Percentiles rank a stretch among this genome's conserved stretches.
Evolutionary conservation across 2,329 filamentous ascomycete species (phyloP).

Genomic region (Botrytis galanthina): DNA sequence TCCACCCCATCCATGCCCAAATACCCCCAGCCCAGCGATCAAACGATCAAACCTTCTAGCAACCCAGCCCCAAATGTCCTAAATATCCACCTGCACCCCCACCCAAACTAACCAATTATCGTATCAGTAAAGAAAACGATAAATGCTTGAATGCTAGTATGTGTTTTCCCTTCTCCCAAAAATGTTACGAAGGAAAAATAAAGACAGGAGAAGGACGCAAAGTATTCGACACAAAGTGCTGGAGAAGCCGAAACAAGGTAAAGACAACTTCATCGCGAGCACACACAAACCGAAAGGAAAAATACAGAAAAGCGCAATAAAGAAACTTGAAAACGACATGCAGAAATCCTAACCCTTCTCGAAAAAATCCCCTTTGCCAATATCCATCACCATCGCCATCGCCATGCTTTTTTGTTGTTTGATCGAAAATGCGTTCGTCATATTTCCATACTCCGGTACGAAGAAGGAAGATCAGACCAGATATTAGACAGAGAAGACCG

Average conservation of each 20-base stretch:
- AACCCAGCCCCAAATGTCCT: conserved; percentile 16
- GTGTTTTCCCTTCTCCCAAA: conserved; percentile 14
- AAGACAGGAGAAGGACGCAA: conserved; percentile 14
- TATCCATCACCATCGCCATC: conserved; percentile 20
- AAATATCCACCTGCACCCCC: conserved; percentile 13
- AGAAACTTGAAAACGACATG: conserved; percentile 14
- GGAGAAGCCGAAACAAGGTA: conserved; percentile 9
- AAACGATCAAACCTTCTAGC: conserved; percentile 17
- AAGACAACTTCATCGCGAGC: conserved; percentile 10
- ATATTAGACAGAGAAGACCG: conserved; percentile 20
- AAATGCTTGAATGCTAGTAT: conserved; percentile 17
- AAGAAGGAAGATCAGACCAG: conserved; percentile 16
- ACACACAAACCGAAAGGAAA: conserved; percentile 10
- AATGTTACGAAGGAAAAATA: conserved; percentile 5
- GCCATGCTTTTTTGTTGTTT: conserved; percentile 24
- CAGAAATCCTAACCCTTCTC: conserved; percentile 19
- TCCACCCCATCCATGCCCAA: conserved; percentile 18
- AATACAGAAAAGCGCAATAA: conserved; percentile 15
- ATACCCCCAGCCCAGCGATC: conserved; percentile 10
- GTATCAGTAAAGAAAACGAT: conserved; percentile 11
- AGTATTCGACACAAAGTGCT: conserved; percentile 17
- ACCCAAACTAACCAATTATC: conserved; percentile 20
- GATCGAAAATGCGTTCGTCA: conserved; percentile 18
- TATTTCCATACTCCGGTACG: conserved; percentile 16
- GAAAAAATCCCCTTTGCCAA: conserved; percentile 14